These are phyloP conservation scores for Gastrolobium bilobum DNA, from an alignment of 306 rosid genomes.

Conservation along the genomic window DNA sequence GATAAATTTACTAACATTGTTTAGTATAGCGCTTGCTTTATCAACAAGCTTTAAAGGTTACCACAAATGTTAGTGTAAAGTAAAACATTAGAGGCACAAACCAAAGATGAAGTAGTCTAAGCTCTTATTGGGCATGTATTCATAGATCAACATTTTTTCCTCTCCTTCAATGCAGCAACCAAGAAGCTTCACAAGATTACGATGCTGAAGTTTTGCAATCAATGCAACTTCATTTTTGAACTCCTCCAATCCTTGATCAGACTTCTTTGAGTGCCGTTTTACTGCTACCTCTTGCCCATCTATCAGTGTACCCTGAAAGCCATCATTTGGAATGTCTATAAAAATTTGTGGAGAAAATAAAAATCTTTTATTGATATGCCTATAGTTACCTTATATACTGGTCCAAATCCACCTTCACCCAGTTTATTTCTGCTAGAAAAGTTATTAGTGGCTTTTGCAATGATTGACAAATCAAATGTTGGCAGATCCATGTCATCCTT, in stretches of 20 bases:
- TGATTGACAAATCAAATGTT: conserved; percentile 46
- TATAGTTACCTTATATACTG: conserved; percentile 58
- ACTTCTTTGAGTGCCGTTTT: conserved; percentile 41
- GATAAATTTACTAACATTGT: neutral
- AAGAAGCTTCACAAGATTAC: conserved; percentile 51
- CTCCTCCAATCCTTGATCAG: conserved; percentile 46
- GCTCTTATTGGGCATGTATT: conserved; percentile 47
- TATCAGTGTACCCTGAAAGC: conserved; percentile 37
- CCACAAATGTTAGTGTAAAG: neutral
- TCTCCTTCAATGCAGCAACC: conserved; percentile 43
- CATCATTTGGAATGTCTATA: neutral
- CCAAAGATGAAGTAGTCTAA: conserved; percentile 50
- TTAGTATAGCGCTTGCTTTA: neutral
- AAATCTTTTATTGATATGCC: neutral
- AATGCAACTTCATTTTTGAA: conserved; percentile 44
- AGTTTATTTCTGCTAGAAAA: conserved; percentile 54
- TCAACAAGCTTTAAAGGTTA: neutral
- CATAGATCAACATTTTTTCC: conserved; percentile 45
- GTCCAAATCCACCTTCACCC: conserved; percentile 66
- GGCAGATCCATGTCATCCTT: conserved; percentile 53
- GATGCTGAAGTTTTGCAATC: conserved; percentile 50
- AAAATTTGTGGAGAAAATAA: neutral
- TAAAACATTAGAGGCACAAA: conserved; percentile 2
- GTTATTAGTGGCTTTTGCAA: conserved; percentile 53
- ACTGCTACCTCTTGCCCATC: conserved; percentile 52